Conservation (phyloP, 495 filamentous ascomycete species). For the Mytilinidion resinicola region DNA sequence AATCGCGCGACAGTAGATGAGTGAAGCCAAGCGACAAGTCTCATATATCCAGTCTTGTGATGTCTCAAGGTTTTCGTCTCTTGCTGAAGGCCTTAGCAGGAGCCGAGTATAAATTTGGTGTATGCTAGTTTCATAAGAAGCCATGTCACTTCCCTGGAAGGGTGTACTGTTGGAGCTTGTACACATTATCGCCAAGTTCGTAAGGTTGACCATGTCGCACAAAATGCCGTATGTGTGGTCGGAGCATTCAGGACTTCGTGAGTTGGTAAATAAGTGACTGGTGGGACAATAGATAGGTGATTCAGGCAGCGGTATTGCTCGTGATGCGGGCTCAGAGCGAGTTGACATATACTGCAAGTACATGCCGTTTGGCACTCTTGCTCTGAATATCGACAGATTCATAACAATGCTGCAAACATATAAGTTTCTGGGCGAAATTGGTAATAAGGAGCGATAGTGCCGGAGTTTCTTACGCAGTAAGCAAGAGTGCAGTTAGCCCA, state of each 20-base stretch:
- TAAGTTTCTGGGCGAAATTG: background rate
- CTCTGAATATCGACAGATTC: no score
- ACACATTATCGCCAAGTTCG: constrained; percentile 14
- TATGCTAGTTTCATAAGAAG: constrained; percentile 15
- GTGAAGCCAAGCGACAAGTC: constrained; percentile 17
- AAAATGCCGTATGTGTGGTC: constrained; percentile 16
- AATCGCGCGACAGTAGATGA: constrained; percentile 25
- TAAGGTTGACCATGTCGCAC: constrained; percentile 22
- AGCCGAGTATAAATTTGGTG: constrained; percentile 20
- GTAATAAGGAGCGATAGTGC: background rate
- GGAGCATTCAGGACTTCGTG: constrained; percentile 9
- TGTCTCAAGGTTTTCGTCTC: background rate
- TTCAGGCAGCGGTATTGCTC: constrained; percentile 4
- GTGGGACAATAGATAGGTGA: constrained; percentile 16
- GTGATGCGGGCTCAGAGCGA: constrained; percentile 1
- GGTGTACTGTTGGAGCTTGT: constrained; percentile 1
- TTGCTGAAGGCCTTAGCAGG: constrained; percentile 4
- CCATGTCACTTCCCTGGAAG: background rate
- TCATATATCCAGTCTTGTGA: constrained; percentile 24
- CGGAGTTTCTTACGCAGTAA: constrained; percentile 13
- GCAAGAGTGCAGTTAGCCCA: constrained; percentile 11
- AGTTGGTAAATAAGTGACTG: constrained; percentile 10
- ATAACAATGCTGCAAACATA: no score
- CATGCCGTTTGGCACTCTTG: no score
- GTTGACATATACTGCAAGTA: constrained; percentile 9